These are phyloP conservation scores for Dendrobium catenatum DNA, from an alignment of 106 monocot genomes.

Conservation along the genomic window DNA sequence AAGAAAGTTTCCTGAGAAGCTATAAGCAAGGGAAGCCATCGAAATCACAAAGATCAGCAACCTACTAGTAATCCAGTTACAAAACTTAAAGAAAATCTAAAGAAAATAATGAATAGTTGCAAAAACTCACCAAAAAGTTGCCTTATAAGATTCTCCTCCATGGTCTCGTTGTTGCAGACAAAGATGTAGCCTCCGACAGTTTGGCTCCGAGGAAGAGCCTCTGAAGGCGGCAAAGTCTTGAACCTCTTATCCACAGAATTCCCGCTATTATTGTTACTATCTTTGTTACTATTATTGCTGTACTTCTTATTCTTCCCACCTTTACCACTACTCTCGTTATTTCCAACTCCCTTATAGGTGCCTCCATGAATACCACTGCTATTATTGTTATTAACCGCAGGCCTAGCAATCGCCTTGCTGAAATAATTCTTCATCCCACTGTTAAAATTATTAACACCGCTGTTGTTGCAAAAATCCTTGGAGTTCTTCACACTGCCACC, in stretches of 20 bases:
- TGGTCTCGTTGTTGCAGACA: conserved; percentile 75
- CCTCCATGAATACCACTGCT: background rate
- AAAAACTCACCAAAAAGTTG: conserved; percentile 47
- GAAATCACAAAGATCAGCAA: background rate
- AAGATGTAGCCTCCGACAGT: conserved; percentile 68
- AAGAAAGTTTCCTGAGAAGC: too few relatives aligned
- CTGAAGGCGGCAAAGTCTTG: conserved; percentile 57
- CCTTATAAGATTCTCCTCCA: conserved; percentile 59
- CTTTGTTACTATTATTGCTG: background rate
- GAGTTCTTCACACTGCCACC: background rate
- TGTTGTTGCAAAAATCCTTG: conserved; percentile 8
- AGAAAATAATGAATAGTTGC: background rate
- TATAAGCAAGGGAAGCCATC: too few relatives aligned
- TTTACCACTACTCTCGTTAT: background rate
- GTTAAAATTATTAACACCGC: conserved; percentile 13
- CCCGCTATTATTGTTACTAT: conserved; percentile 8
- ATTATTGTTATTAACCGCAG: conserved; percentile 8
- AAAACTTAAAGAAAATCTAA: too few relatives aligned
- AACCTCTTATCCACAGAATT: conserved; percentile 52
- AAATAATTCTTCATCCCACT: conserved; percentile 52
- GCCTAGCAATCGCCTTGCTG: conserved; percentile 53
- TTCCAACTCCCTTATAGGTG: background rate
- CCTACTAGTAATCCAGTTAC: background rate
- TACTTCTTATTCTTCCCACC: conserved; percentile 10
- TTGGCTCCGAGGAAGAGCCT: conserved; percentile 60